A percentile compares a stretch with the other conserved stretches of the same genome.
Conservation (phyloP, 257 asterid genomes). For the Capsicum pubescens region DNA sequence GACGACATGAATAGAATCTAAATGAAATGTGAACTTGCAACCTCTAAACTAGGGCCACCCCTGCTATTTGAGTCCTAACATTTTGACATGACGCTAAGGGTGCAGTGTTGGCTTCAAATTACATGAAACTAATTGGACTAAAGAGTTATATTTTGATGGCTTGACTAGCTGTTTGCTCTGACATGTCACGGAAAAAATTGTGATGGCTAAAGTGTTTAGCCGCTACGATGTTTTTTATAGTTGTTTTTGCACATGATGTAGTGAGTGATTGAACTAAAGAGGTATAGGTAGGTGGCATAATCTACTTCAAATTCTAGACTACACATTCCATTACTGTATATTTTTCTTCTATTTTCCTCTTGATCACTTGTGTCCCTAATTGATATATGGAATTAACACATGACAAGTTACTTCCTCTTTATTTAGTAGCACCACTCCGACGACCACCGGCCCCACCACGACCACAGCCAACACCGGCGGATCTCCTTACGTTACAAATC, state of each 20-base stretch:
- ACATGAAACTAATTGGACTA: too few species aligned
- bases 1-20: too few species aligned
- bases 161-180: too few species aligned
- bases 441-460: constrained; percentile 33
- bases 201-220: too few species aligned
- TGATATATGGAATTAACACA: background rate
- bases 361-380: background rate
- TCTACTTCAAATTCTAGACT: background rate
- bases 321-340: background rate
- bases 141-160: background rate
- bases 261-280: background rate
- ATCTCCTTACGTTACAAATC: constrained; percentile 55
- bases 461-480: constrained; percentile 36
- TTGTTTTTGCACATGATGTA: background rate
- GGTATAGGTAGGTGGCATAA: background rate
- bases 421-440: background rate
- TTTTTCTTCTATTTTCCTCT: background rate
- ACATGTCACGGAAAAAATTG: too few species aligned
- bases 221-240: too few species aligned
- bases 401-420: constrained; percentile 3
- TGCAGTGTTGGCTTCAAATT: too few species aligned
- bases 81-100: too few species aligned
- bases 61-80: background rate
- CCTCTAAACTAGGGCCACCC: background rate
- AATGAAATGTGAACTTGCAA: too few species aligned